phyloP scores from a whole-genome alignment of 768 basidiomycete species.

The Royoungia palumana region DNA sequence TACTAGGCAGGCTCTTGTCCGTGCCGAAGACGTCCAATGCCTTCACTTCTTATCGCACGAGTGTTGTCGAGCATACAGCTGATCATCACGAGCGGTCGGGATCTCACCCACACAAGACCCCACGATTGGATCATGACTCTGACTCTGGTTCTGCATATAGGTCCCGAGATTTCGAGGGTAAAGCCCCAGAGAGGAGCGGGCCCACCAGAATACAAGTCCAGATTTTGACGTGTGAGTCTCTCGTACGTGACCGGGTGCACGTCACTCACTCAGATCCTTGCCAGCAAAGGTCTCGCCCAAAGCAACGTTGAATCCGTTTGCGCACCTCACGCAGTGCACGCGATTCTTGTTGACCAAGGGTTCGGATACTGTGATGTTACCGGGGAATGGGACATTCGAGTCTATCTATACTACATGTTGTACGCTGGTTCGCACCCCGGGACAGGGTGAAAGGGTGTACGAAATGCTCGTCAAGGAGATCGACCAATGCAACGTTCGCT shows the following conservation, averaged over 20 bases:
- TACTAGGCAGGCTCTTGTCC: slow-evolving; percentile 39
- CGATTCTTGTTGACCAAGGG: slow-evolving; percentile 40
- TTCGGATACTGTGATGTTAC: slow-evolving; percentile 30
- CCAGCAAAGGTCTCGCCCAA: slow-evolving; percentile 12
- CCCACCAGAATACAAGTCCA: slow-evolving; percentile 48
- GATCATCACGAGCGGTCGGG: slow-evolving; percentile 42
- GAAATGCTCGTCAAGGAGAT: slow-evolving; percentile 56
- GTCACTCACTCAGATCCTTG: background rate
- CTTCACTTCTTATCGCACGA: slow-evolving; percentile 42
- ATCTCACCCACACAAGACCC: slow-evolving; percentile 65
- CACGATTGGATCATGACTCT: slow-evolving; percentile 62
- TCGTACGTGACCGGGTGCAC: background rate
- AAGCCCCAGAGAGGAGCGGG: slow-evolving; percentile 27
- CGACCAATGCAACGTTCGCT: slow-evolving; percentile 46
- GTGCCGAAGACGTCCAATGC: slow-evolving; percentile 51
- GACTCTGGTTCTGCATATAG: slow-evolving; percentile 68
- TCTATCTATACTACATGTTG: slow-evolving; percentile 56
- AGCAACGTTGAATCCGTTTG: slow-evolving; percentile 19
- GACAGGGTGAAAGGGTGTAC: slow-evolving; percentile 58
- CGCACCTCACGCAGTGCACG: slow-evolving; percentile 36
- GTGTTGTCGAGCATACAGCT: slow-evolving; percentile 31
- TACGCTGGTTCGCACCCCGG: slow-evolving; percentile 48
- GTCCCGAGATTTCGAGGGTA: slow-evolving; percentile 34
- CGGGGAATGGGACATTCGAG: slow-evolving; percentile 56
- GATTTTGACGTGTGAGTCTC: slow-evolving; percentile 38